These are phyloP conservation scores for Zoysia matrella DNA, from an alignment of 202 grass and related monocot species.

Conservation along the genomic window DNA sequence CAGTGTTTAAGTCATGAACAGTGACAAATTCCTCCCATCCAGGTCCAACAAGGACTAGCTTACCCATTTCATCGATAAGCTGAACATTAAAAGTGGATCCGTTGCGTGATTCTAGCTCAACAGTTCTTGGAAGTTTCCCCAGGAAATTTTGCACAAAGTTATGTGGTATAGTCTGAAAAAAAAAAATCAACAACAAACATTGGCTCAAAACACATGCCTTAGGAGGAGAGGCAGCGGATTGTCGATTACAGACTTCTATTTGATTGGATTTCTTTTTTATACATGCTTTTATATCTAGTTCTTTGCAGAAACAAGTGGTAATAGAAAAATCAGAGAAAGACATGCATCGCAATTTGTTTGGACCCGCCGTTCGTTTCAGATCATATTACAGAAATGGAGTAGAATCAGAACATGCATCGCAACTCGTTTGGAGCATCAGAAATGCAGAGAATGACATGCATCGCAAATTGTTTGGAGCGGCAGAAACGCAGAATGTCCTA, in stretches of 20 bases:
- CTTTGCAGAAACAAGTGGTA: background rate
- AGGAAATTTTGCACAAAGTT: constrained; percentile 36
- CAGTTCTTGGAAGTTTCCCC: background rate
- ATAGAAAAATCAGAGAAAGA: background rate
- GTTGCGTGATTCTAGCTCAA: constrained; percentile 16
- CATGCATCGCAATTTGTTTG: background rate
- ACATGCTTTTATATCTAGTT: background rate
- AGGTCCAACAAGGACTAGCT: constrained; percentile 19
- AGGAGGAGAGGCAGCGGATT: background rate
- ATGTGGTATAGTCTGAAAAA: constrained; percentile 37
- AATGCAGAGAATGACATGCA: too few relatives aligned
- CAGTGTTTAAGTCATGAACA: constrained; percentile 38
- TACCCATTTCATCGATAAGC: constrained; percentile 2
- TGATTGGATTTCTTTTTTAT: background rate
- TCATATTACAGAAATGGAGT: background rate
- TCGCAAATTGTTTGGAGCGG: too few relatives aligned
- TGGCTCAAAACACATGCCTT: background rate
- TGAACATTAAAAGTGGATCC: constrained; percentile 34
- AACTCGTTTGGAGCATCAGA: too few relatives aligned
- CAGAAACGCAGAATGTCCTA: background rate
- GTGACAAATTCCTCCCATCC: constrained; percentile 61
- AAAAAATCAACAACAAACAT: constrained; percentile 6
- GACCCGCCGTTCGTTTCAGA: background rate
- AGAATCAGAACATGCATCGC: too few relatives aligned
- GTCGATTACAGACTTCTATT: background rate